Evolutionary conservation across 768 basidiomycete species (phyloP), one percentile per base, ranked within the genome.

Genomic region (Dictyophora rubrovolvata): DNA sequence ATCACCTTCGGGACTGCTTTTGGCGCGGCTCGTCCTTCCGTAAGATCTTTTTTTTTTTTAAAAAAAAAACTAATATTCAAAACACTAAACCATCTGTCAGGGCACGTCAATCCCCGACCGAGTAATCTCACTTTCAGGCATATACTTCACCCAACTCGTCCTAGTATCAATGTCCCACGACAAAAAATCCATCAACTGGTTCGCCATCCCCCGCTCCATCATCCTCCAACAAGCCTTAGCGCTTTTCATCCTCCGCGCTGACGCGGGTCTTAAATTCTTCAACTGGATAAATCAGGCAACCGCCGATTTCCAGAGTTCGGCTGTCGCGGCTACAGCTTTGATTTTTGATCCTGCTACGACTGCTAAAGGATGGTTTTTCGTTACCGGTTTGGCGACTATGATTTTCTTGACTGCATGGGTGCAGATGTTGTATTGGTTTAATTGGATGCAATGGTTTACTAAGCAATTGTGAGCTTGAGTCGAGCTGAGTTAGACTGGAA

Each of bases 361-460:
- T n/a, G 50, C 11, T 14, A 59, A 59, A 51, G 37, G 22, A 8
- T 59, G 57, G 57, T 59, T 59, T 23, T 59, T 59, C 36, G 57
- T 59, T 7, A 35, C 57, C 52, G 57, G 57, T n/a, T 21, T 59
- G 9, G 57, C 48, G 22, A 28, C 35, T 4, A 51, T 59, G n/a
- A 53, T 59, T 20, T 59, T 59, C 18, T 34, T 59, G 5, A 51
- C 57, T 9, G n/a, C 57, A 1, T 59, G 33, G 33, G 48, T 59
- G 17, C 57, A 59, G 50, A 59, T 59, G 57, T 51, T 59, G 11
- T 59, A 59, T 20, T 59, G 48, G 55, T 59, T 59, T 22, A 53
- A 53, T 48, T 59, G 57, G 57, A 59, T 59, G 57, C 57, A 59
- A 34, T 59, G 57, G 57, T 51, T 59, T 36, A 59, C 57, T 2